A percentile compares a stretch with the other conserved stretches of the same genome.
These are phyloP conservation scores for Halophytophthora polymorphica DNA, from an alignment of 352 stramenopile species.

Conservation along the genomic window DNA sequence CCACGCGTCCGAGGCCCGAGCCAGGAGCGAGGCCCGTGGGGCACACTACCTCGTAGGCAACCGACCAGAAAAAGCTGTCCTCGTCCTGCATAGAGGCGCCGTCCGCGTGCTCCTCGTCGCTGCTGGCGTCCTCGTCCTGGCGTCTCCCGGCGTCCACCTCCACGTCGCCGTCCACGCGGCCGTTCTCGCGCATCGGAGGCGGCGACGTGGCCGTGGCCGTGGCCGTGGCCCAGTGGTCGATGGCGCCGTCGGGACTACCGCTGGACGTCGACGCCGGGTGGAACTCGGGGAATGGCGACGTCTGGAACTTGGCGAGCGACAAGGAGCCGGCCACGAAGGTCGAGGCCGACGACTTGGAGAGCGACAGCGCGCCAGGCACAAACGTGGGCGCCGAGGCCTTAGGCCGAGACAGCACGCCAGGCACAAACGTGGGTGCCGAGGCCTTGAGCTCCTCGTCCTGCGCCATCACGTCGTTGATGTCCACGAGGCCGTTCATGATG, in stretches of 20 bases:
- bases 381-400: too few species aligned
- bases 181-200: not conserved
- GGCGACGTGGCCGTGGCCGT: slow-evolving; percentile 6
- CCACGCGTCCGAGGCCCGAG: not conserved
- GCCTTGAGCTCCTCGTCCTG: slow-evolving; percentile 69
- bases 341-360: too few species aligned
- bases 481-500: slow-evolving; percentile 13
- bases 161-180: slow-evolving; percentile 6
- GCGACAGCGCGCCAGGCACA: too few species aligned
- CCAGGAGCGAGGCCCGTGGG: not conserved
- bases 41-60: slow-evolving; percentile 74
- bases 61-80: slow-evolving; percentile 85
- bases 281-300: slow-evolving; percentile 19
- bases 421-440: slow-evolving; percentile 68
- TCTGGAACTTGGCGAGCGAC: slow-evolving; percentile 24
- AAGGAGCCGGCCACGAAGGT: too few species aligned
- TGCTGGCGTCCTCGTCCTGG: slow-evolving; percentile 11
- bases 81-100: slow-evolving; percentile 51
- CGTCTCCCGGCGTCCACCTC: slow-evolving; percentile 7
- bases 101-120: slow-evolving; percentile 12
- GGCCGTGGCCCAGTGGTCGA: slow-evolving; percentile 4
- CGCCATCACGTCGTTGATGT: slow-evolving; percentile 35
- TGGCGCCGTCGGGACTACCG: not conserved
- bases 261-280: slow-evolving; percentile 1
- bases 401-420: slow-evolving; percentile 24